Base-by-base conservation (phyloP, 495 filamentous ascomycete genomes). In the Aspergillus indologenus region DNA sequence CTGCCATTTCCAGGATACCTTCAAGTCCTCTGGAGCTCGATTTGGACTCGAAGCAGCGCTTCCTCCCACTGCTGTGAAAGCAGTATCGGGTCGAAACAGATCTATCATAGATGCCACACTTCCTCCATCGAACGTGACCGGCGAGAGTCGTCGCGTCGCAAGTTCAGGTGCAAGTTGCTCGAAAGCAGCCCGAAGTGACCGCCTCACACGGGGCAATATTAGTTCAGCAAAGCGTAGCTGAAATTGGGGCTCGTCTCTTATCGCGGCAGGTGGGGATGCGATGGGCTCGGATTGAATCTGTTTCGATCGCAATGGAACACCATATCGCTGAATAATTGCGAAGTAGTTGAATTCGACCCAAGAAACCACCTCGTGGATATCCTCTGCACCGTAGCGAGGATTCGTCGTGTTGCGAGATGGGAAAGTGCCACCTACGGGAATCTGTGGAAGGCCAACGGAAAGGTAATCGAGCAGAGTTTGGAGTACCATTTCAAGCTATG, bases 1-100 rank as follows among this genome's bases (percentile, higher is more conserved):
- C 20, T 20, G 26, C 59, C 59, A 67, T 24, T 64, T 64, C 53
- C 46, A 64, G 2, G 65, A 67, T 1, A 61, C 53, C 44, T 60
- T 67, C 44, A 62, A 19, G 9, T 62, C 61, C 8, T 61, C 57
- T 14, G 59, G 65, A 6, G 51, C 58, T 18, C 54, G 47, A 23
- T 66, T 66, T 15, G 52, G 21, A 23, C 45, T 45, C 15, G 23
- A 14, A 31, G 51, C 44, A 45, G 18, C 51, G 45, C 18, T 53
- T 15, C 21, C 55, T 9, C 55, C 53, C 15, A 60, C 19, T 20
- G 20, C 50, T 17, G 42, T 29, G 45, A 51, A 62, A 11, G 63
- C 31, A 20, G 54, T 44, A 34, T 65, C 63, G 23, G 59, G 63
- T 52, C 40, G 22, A 45, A 50, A 59, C 21, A 51, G 54, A 53